Base-by-base conservation (phyloP, 2,329 filamentous ascomycete genomes). In the Rhynchosporium agropyri region DNA sequence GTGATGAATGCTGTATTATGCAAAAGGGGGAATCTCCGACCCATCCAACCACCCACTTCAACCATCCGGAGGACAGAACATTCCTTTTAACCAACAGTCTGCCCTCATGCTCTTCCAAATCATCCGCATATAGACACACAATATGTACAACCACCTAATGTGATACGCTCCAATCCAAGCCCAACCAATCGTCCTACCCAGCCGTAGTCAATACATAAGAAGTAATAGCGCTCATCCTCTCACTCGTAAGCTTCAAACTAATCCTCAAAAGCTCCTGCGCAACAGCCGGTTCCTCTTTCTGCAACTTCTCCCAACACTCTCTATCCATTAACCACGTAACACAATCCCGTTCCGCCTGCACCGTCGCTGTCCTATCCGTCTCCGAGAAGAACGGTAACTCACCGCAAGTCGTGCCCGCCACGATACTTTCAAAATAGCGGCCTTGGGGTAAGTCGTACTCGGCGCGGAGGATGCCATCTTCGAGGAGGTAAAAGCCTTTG, bases 301-400 rank as follows among this genome's bases (percentile, higher is more conserved):
- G 91, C 66, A 98, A 75, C 71, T 80, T 83, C 59, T 81, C 80
- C 91, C 93, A 99, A 58, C 82, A 82, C 51, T 87, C 84, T 12
- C 80, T 78, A 63, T 89, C 88, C 78, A 99, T 83, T 65, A 89
- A 77, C 95, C 95, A 99, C 5, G 89, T 86, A 0, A 95, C 86
- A 65, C 89, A 90, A 69, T 94, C 88, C 60, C 88, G 84, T 74
- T 98, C 93, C 1, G 91, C 91, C 49, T 88, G 82, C 10, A 96
- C 92, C 0, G 90, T 97, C 1, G 92, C 92, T 3, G 93, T 98
- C 20, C 95, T 84, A 58, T 85, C 82, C 1, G 94, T 98, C 72
- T 96, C 91, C 2, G 89, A 92, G 78, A 99, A 99, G 79, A 99
- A 99, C 0, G 95, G 95, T 59, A 99, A 77, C 78, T 99, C 95